Percentiles rank a stretch among this genome's conserved stretches.
These are phyloP conservation scores for Tylopilus sp. DNA, from an alignment of 768 basidiomycete genomes.

Conservation along the genomic window DNA sequence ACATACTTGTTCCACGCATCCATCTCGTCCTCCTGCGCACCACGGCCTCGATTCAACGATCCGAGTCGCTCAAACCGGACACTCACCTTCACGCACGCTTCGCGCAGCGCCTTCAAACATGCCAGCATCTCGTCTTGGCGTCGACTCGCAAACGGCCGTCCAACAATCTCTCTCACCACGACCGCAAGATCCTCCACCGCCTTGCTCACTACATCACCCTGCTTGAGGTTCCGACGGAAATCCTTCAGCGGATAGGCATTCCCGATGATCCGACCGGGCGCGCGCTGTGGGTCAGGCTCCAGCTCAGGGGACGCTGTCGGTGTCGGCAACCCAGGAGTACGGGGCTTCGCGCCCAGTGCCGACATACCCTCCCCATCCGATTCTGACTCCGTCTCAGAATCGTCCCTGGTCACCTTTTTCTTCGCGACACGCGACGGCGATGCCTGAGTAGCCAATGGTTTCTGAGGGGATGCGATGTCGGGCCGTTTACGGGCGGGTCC, in stretches of 20 bases:
- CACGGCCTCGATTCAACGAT: not conserved
- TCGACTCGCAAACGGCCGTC: slow-evolving; percentile 65
- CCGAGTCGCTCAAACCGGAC: not conserved
- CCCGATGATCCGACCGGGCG: slow-evolving; percentile 73
- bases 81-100: slow-evolving; percentile 60
- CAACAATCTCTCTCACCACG: slow-evolving; percentile 68
- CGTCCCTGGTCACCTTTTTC: slow-evolving; percentile 24
- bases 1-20: slow-evolving; percentile 76
- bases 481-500: slow-evolving; percentile 19
- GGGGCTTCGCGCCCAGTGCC: slow-evolving; percentile 9
- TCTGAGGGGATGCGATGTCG: slow-evolving; percentile 5
- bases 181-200: slow-evolving; percentile 76
- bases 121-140: slow-evolving; percentile 68
- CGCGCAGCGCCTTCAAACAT: slow-evolving; percentile 67
- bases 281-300: slow-evolving; percentile 47
- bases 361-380: slow-evolving; percentile 33
- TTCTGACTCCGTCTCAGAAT: slow-evolving; percentile 58
- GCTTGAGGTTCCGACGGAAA: slow-evolving; percentile 65
- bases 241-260: slow-evolving; percentile 70
- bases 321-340: slow-evolving; percentile 40
- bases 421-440: slow-evolving; percentile 5
- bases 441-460: slow-evolving; percentile 3
- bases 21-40: slow-evolving; percentile 70
- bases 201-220: slow-evolving; percentile 79
- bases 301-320: slow-evolving; percentile 50